Base-by-base conservation (phyloP, 345 rosid genomes). In the Eucalyptus fibrosa region DNA sequence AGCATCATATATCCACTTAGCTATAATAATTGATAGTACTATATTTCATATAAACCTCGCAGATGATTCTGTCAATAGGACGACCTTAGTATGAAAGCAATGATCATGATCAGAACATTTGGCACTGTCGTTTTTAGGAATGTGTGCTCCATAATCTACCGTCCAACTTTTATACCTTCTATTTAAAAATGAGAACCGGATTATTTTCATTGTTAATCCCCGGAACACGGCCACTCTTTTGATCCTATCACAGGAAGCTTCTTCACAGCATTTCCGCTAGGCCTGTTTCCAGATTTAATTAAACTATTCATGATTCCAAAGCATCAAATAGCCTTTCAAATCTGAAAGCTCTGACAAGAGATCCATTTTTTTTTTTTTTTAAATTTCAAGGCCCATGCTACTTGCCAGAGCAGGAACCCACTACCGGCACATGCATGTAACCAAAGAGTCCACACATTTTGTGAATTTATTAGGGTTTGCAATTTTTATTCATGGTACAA, bases 371-470 rank as follows among this genome's bases (percentile, higher is more conserved):
- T 17, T 50, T 12, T 80, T 53, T 19, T 21, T 9, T 2, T 34
- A 34, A 40, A 32, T 82, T 82, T 60, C 87, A 24, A 17, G 47
- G 90, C 51, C 90, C 90, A 88, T 88, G 87, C 87, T 88, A 88
- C 90, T 86, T 81, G 90, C 90, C 87, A 88, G 87, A 83, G 90
- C 77, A 88, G 72, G 90, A 88, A 83, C 90, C 90, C 80, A 88
- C 89, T 69, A 49, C 83, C 34, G 85, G 77, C 89, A 88, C 89
- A 69, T 88, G 89, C 72, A 69, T 56, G 44, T 87, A 62, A 59
- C 89, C 85, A 49, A 88, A 60, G 69, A 87, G 45, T 62, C 77
- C 47, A 30, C 40, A 4, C 26, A 47, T 69, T n/a, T 88, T 47
- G 59, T n/a, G 77, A 14, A 32, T 23, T 40, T 77, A 77, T 77